Evolutionary conservation across 257 asterid genomes (phyloP).

Genomic region (Lantana camara): DNA sequence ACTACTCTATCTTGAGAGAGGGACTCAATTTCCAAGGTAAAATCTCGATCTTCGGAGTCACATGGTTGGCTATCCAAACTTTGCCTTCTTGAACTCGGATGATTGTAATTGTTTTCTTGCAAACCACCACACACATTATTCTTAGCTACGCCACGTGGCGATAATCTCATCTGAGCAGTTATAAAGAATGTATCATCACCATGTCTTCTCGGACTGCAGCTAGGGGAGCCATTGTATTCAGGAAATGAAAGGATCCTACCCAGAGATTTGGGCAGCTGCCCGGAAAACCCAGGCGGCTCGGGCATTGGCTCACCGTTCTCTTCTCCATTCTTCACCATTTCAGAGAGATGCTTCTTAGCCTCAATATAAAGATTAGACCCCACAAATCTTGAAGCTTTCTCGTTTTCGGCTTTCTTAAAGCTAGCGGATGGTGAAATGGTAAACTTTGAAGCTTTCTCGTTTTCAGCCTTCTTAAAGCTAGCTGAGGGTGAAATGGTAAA

Average conservation of each 20-base stretch:
- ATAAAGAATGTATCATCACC: conserved; percentile 49
- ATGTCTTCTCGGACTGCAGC: conserved; percentile 61
- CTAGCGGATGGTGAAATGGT: conserved; percentile 47
- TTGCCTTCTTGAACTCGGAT: conserved; percentile 40
- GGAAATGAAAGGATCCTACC: conserved; percentile 83
- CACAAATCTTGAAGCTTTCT: conserved; percentile 47
- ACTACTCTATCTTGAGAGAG: conserved; percentile 22
- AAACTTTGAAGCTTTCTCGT: no score
- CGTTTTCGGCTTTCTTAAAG: conserved; percentile 41
- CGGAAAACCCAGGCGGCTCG: neutral
- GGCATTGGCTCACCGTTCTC: conserved; percentile 41
- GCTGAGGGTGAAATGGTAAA: conserved; percentile 51
- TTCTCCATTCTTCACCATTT: conserved; percentile 62
- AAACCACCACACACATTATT: conserved; percentile 31
- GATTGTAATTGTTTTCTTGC: conserved; percentile 39
- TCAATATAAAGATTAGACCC: conserved; percentile 69
- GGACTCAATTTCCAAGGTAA: conserved; percentile 36
- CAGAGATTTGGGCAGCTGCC: conserved; percentile 59
- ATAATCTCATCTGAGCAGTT: conserved; percentile 45
- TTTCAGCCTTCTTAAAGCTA: conserved; percentile 50
- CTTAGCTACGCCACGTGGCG: conserved; percentile 42
- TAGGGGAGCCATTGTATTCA: conserved; percentile 57
- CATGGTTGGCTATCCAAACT: conserved; percentile 35
- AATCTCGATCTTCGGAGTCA: conserved; percentile 31
- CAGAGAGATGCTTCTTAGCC: conserved; percentile 91